Evolutionary conservation across 768 basidiomycete species (phyloP), one percentile per base, ranked within the genome.

Genomic region (Boletus pseudopeckii): DNA sequence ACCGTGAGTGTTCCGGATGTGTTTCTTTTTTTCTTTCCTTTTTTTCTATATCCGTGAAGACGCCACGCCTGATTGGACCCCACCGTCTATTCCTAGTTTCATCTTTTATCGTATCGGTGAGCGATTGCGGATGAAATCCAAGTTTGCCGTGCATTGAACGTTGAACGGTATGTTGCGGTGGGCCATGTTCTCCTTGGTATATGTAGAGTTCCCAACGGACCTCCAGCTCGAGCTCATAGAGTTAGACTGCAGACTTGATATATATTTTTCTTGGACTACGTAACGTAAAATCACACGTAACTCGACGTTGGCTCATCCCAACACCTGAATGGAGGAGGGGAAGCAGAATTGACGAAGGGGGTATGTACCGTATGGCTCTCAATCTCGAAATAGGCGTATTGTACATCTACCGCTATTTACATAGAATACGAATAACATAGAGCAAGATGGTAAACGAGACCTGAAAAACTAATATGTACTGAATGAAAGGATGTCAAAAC

Each of bases 91-190:
- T n/a, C 10, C 33, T 32, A 81, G 78, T 28, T 80, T 80, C 55
- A 60, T 80, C 42, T 80, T 82, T 64, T 72, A 76, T 58, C 70
- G 64, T 15, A 75, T 78, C 32, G 81, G 81, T 7, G 75, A 69
- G 7, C 69, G 71, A 24, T 56, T 82, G 48, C 60, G 82, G 17
- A 71, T 65, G 43, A 68, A 62, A n/a, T 79, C 79, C 32, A 67
- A 67, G 9, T 80, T 81, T 56, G 73, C 77, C 6, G 69, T 26
- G 7, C 47, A 58, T 38, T 68, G 48, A 66, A 34, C 8, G 6
- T 4, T 11, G n/a, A n/a, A 44, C 11, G 3, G 26, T 14, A 7
- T 28, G 28, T 28, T 28, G 28, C 8, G 28, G 28, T 6, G 28
- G 5, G 8, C 7, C 1, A 9, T 37, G 17, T n/a, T 4, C 36